Evolutionary conservation across 31 red algal genomes (phyloP).

Genomic region (Endocladia muricata): DNA sequence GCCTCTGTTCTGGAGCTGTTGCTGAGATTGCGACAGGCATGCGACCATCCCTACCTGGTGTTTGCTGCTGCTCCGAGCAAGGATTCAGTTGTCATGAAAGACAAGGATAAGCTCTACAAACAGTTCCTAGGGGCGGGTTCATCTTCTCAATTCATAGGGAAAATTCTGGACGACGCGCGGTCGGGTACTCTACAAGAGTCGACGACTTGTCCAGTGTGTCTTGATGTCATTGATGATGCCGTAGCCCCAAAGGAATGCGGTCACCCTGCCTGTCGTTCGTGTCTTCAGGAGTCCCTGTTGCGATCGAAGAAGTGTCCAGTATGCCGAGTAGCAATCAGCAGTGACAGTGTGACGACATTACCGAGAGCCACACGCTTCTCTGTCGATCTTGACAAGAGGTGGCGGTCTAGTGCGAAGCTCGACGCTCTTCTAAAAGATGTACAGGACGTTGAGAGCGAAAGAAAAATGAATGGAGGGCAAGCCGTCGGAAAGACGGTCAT

Average conservation of each 20-base stretch:
- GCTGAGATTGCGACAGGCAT: constrained; percentile 87
- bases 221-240: constrained; percentile 85
- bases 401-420: constrained; percentile 67
- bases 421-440: constrained; percentile 58
- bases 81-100: constrained; percentile 57
- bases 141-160: constrained; percentile 48
- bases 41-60: constrained; percentile 90
- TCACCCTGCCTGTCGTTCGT: constrained; percentile 61
- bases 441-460: background rate
- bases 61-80: constrained; percentile 69
- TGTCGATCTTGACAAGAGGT: constrained; percentile 59
- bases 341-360: constrained; percentile 34
- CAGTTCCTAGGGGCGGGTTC: constrained; percentile 50
- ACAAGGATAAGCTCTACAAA: constrained; percentile 67
- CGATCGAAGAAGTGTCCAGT: constrained; percentile 51
- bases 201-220: constrained; percentile 64
- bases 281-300: constrained; percentile 35
- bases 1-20: constrained; percentile 87
- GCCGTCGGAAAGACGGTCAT: constrained; percentile 76
- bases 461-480: background rate
- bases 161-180: constrained; percentile 49
- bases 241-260: constrained; percentile 69
- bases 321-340: constrained; percentile 28
- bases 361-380: constrained; percentile 52
- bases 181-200: constrained; percentile 23